phyloP scores from a whole-genome alignment of 176 grass and related monocot species.

The Chloris gayana region DNA sequence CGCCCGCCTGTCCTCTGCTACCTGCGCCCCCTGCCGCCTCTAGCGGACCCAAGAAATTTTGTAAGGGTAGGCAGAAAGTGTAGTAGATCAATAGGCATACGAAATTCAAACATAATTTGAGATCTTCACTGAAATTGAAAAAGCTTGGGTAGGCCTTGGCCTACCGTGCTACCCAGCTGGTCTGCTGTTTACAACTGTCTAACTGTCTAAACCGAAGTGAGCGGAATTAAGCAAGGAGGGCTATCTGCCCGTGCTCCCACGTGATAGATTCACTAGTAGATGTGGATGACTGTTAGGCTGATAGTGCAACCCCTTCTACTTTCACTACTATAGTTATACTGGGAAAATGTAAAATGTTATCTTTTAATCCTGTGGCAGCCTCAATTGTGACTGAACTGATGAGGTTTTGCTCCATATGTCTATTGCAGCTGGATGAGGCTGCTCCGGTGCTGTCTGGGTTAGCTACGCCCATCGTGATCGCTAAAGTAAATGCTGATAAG shows the following conservation, averaged over 20 bases:
- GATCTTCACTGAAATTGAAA: no score
- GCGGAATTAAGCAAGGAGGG: not conserved
- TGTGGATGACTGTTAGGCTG: not conserved
- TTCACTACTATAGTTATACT: not conserved
- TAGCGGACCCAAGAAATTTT: no score
- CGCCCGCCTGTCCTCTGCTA: not conserved
- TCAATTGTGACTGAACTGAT: not conserved
- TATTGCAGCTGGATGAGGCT: constrained; percentile 80
- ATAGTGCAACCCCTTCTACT: not conserved
- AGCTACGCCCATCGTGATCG: constrained; percentile 59
- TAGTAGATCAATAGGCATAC: no score
- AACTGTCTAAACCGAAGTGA: not conserved
- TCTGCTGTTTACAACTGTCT: not conserved
- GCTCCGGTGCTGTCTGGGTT: constrained; percentile 61
- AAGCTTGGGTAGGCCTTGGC: no score
- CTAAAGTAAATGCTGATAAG: constrained; percentile 89
- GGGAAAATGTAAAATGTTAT: not conserved
- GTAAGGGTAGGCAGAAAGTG: no score
- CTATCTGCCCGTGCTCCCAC: not conserved
- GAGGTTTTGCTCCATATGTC: not conserved
- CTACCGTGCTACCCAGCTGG: no score
- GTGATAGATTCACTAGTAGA: not conserved
- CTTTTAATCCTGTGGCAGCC: not conserved
- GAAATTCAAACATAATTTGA: no score
- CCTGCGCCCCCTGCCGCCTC: not conserved